Evolutionary conservation across 1,284 basidiomycete genomes (phyloP).

Genomic region (Fomitopsis pinicola): DNA sequence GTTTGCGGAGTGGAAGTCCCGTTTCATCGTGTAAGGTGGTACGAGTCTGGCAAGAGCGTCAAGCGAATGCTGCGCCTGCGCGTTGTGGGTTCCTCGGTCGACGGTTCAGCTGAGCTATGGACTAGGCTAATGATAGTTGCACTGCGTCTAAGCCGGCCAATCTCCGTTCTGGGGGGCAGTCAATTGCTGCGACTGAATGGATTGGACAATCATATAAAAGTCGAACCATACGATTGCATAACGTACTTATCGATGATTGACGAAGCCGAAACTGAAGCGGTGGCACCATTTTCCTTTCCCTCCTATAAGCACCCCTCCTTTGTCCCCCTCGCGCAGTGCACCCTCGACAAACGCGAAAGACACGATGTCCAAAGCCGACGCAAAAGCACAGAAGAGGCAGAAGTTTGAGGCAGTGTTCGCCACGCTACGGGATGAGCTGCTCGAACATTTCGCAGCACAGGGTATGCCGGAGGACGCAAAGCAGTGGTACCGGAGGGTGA

Average conservation of each 20-base stretch:
- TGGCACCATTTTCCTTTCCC: background rate
- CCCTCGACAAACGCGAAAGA: background rate
- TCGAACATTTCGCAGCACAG: slow-evolving; percentile 61
- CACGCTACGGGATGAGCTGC: slow-evolving; percentile 52
- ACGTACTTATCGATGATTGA: background rate
- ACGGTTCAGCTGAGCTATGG: background rate
- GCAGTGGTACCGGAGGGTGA: slow-evolving; percentile 76
- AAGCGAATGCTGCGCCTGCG: too few species aligned
- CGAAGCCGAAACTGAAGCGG: background rate
- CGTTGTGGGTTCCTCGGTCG: background rate
- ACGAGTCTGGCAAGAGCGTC: too few species aligned
- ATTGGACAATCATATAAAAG: background rate
- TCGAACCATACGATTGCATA: background rate
- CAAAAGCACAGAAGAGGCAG: slow-evolving; percentile 41
- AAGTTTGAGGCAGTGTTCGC: slow-evolving; percentile 51
- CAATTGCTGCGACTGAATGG: background rate
- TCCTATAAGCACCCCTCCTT: background rate
- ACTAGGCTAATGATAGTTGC: too few species aligned
- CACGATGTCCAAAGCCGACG: slow-evolving; percentile 17
- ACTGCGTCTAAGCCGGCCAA: background rate
- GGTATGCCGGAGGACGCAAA: slow-evolving; percentile 81
- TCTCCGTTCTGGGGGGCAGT: background rate
- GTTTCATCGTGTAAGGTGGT: too few species aligned
- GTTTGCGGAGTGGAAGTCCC: too few species aligned
- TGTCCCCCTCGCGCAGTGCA: background rate